Conservation (phyloP, 192 early-diverging fungal species). For the Entrophospora sp. region DNA sequence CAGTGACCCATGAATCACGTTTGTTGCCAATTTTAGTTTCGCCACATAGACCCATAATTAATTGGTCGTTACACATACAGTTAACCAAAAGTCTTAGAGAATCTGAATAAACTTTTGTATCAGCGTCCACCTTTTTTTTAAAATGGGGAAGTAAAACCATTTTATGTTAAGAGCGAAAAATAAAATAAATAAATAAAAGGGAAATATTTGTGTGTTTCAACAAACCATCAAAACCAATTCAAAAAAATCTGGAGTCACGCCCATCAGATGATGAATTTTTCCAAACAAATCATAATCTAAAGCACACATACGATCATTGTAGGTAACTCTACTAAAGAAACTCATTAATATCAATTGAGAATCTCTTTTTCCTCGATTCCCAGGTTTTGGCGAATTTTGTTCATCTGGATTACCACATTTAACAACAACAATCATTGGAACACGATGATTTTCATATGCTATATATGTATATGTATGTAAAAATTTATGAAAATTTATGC, state of each 20-base stretch:
- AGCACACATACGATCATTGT: constrained; percentile 83
- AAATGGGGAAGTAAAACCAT: background rate
- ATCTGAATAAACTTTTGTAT: constrained; percentile 76
- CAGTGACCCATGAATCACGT: constrained; percentile 72
- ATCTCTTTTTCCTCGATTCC: constrained; percentile 91
- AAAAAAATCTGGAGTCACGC: constrained; percentile 76
- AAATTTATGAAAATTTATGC: background rate
- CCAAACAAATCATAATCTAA: constrained; percentile 86
- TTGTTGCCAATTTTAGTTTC: constrained; percentile 97
- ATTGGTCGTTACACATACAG: constrained; percentile 74
- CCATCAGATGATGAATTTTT: constrained; percentile 63
- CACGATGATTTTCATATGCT: constrained; percentile 38
- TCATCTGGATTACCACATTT: constrained; percentile 65
- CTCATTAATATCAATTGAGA: constrained; percentile 90
- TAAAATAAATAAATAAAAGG: background rate
- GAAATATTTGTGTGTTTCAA: background rate
- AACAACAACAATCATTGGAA: constrained; percentile 58
- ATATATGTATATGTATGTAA: too few species aligned
- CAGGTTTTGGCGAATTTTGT: constrained; percentile 51
- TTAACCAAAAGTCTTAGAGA: constrained; percentile 74
- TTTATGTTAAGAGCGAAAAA: background rate
- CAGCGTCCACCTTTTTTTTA: constrained; percentile 67
- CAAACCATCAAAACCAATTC: constrained; percentile 61
- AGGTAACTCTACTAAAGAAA: constrained; percentile 69
- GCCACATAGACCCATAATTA: constrained; percentile 91